Conservation (phyloP, 2,329 filamentous ascomycete genomes). For the Domatiomyces globalis region DNA sequence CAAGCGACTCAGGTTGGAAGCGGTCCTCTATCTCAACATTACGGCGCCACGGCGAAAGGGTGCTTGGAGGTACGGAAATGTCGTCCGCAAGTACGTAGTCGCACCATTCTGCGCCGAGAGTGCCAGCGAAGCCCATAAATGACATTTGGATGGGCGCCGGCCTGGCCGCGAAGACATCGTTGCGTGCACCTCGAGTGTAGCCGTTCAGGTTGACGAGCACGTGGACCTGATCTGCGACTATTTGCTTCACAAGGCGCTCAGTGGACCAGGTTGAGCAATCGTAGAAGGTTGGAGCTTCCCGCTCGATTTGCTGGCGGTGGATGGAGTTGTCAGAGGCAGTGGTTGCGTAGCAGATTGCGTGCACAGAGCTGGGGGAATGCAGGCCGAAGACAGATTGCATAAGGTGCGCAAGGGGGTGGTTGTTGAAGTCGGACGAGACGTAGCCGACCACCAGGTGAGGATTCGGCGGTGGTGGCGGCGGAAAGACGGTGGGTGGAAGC, state of each 20-base stretch:
- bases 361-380: slow-evolving; percentile 58
- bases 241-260: slow-evolving; percentile 72
- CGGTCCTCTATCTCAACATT: slow-evolving; percentile 62
- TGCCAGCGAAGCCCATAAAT: slow-evolving; percentile 98
- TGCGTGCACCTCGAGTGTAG: slow-evolving; percentile 90
- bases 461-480: slow-evolving; percentile 67
- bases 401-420: slow-evolving; percentile 86
- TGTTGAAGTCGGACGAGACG: slow-evolving; percentile 97
- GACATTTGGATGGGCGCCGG: slow-evolving; percentile 97
- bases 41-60: slow-evolving; percentile 62
- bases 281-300: slow-evolving; percentile 76
- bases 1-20: slow-evolving; percentile 48
- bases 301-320: slow-evolving; percentile 85
- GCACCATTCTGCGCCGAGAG: slow-evolving; percentile 93
- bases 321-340: slow-evolving; percentile 78
- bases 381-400: slow-evolving; percentile 99
- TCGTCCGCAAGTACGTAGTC: slow-evolving; percentile 89
- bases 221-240: slow-evolving; percentile 76
- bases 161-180: slow-evolving; percentile 90
- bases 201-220: slow-evolving; percentile 96
- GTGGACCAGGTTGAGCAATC: slow-evolving; percentile 79
- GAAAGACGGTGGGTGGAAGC: slow-evolving; percentile 67
- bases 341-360: slow-evolving; percentile 90
- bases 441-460: slow-evolving; percentile 88
- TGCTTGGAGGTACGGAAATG: slow-evolving; percentile 69